Evolutionary conservation across 495 filamentous ascomycete genomes (phyloP), one percentile per base, ranked within the genome.

Genomic region (Hypoxylon fragiforme): DNA sequence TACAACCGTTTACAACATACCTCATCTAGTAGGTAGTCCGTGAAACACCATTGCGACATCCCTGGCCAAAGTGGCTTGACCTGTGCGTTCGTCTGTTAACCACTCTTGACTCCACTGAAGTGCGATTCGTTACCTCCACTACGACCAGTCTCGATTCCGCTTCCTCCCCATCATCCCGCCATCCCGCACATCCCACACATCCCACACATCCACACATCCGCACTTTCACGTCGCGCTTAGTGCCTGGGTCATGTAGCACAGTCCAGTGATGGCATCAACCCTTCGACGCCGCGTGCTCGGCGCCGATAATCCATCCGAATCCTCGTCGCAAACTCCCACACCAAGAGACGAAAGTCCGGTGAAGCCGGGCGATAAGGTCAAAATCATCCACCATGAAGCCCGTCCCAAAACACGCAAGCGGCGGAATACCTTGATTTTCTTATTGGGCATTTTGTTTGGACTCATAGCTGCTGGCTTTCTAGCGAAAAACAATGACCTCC

Each of bases 401-500:
- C 41, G 60, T 50, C 54, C 74, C 2, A 78, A 79, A 60, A 76
- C 74, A 15, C 74, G 77, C 44, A 91, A 90, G 68, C 82, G 89
- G 47, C 83, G 84, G 43, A 86, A 81, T 71, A 83, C 84, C 1
- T 81, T 91, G 42, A 88, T 96, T 31, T 97, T 97, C 73, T 65
- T 83, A 6, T 69, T 96, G 28, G 92, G 92, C 21, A 90, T 89
- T 24, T 57, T 96, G 28, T 91, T 95, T 65, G 92, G 92, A 14
- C 77, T 97, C 47, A 72, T 89, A 7, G 75, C 86, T 20, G 92
- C 92, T 2, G 82, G 88, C 32, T 87, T 95, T 69, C 92, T 97
- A 57, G 92, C 90, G 14, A 81, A 85, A 41, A 88, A 81, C 66
- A 88, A 89, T 71, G 89, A 95, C 62, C 79, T 95, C 43, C 88